Evolutionary conservation across 129 eudicot genomes (phyloP).

Genomic region (Mikania micrantha): DNA sequence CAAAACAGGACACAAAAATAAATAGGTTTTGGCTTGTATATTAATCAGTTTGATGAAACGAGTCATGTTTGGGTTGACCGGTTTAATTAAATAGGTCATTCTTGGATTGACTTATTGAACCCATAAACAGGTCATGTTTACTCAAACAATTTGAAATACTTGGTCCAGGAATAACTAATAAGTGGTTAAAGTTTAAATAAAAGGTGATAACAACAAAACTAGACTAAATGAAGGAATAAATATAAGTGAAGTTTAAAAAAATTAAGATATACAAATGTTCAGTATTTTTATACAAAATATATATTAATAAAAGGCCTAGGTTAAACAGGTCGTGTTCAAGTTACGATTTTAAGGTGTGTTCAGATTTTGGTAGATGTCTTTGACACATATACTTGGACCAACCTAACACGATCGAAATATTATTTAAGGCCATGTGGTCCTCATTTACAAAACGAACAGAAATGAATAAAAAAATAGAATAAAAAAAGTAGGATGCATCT

Average conservation of each 20-base stretch:
- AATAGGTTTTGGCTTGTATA: background rate
- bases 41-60: background rate
- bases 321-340: background rate
- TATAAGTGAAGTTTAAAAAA: no score
- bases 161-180: no score
- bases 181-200: no score
- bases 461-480: background rate
- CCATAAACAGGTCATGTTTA: background rate
- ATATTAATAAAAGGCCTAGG: no score
- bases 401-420: background rate
- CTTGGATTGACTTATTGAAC: background rate
- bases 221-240: no score
- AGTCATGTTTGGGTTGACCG: background rate
- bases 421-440: background rate
- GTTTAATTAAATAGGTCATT: background rate
- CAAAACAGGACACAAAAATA: background rate
- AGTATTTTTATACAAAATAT: no score
- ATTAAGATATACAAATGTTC: no score
- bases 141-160: no score
- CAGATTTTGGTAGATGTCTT: background rate
- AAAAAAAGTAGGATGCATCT: background rate
- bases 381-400: no score
- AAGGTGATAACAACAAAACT: no score
- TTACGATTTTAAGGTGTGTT: background rate
- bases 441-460: background rate